Evolutionary conservation across 345 rosid species (phyloP).

Genomic region (Salix udensis): DNA sequence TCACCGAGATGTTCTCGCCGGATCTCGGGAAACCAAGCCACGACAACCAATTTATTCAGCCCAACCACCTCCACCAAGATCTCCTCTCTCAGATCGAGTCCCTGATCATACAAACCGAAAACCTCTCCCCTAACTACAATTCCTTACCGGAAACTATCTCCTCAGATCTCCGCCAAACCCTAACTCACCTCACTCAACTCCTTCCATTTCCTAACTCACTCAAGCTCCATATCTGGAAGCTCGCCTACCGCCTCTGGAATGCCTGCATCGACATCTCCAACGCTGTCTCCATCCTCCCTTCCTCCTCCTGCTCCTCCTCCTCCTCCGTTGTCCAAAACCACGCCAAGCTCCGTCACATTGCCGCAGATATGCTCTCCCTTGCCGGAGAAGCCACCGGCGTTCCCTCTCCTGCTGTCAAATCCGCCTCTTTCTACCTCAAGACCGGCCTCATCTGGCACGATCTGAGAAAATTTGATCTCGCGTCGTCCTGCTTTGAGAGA

Average conservation of each 20-base stretch:
- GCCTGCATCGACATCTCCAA: conserved; percentile 88
- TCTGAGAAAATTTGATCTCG: conserved; percentile 60
- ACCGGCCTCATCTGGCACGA: conserved; percentile 70
- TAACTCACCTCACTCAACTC: conserved; percentile 52
- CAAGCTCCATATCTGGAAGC: conserved; percentile 81
- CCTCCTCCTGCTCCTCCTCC: conserved; percentile 26
- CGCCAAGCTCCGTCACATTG: conserved; percentile 64
- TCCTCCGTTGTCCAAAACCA: conserved; percentile 17
- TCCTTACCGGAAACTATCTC: conserved; percentile 45
- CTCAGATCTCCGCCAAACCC: conserved; percentile 47
- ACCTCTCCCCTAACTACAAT: conserved; percentile 21
- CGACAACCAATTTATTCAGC: neutral
- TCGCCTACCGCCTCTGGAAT: conserved; percentile 92
- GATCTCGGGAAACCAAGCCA: conserved; percentile 31
- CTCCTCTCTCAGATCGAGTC: conserved; percentile 66
- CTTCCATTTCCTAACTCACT: conserved; percentile 59
- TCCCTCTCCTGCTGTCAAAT: conserved; percentile 67
- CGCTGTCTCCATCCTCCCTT: conserved; percentile 38
- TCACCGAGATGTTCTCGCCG: conserved; percentile 75
- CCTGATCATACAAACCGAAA: conserved; percentile 54
- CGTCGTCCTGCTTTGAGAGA: conserved; percentile 79
- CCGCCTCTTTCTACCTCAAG: conserved; percentile 72
- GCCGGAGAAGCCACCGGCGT: conserved; percentile 61
- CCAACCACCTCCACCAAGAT: conserved; percentile 24
- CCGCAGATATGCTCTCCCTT: conserved; percentile 80